Evolutionary conservation across 495 filamentous ascomycete species (phyloP).

Genomic region (Cudoniella acicularis): DNA sequence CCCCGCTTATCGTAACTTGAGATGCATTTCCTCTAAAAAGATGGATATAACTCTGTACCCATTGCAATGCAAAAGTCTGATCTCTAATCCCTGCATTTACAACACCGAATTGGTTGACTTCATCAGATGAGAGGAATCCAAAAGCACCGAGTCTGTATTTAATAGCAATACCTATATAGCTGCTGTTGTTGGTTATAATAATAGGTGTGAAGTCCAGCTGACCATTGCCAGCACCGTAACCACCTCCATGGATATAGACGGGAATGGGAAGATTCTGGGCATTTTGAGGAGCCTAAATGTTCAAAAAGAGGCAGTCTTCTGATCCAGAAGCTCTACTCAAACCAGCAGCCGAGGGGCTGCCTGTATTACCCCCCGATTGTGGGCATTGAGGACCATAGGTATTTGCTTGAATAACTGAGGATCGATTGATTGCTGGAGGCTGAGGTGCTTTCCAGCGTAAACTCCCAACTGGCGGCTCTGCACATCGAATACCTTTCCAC

Average conservation of each 20-base stretch:
- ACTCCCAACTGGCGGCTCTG: conserved; percentile 49
- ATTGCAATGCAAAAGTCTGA: conserved; percentile 64
- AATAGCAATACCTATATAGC: conserved; percentile 56
- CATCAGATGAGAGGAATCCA: conserved; percentile 54
- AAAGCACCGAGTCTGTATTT: conserved; percentile 65
- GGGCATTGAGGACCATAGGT: neutral
- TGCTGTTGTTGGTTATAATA: conserved; percentile 35
- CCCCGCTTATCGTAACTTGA: conserved; percentile 65
- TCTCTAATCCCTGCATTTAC: conserved; percentile 65
- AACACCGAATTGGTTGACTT: conserved; percentile 39
- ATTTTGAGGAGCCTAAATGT: conserved; percentile 42
- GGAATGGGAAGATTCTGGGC: conserved; percentile 49
- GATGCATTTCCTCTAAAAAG: conserved; percentile 65
- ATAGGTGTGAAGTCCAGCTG: conserved; percentile 42
- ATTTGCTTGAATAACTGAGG: neutral
- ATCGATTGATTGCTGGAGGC: conserved; percentile 1
- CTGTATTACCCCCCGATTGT: neutral
- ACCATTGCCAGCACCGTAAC: conserved; percentile 45
- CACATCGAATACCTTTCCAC: conserved; percentile 48
- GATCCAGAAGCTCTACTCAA: conserved; percentile 19
- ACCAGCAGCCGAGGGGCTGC: neutral
- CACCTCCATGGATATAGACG: conserved; percentile 59
- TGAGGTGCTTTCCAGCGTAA: conserved; percentile 47
- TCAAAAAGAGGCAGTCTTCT: conserved; percentile 44
- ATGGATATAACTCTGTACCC: conserved; percentile 68